Evolutionary conservation across 108 stramenopile species (phyloP).

Genomic region (Cyclostephanos tholiformis): DNA sequence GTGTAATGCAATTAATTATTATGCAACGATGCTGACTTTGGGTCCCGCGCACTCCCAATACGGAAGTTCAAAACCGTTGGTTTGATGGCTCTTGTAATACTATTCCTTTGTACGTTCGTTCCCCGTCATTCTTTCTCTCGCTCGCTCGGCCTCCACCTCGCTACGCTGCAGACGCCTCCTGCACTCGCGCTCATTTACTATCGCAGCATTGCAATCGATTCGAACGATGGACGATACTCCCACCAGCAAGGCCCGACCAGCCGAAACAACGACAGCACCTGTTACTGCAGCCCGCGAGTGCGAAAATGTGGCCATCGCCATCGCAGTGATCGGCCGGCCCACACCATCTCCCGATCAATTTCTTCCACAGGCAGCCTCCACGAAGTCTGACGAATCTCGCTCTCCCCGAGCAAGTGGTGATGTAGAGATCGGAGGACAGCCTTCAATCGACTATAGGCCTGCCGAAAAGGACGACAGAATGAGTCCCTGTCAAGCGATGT

Average conservation of each 20-base stretch:
- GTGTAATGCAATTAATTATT: too few species aligned
- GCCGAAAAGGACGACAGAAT: neutral
- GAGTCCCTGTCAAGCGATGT: neutral
- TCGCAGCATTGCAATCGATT: neutral
- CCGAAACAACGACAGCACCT: slow-evolving; percentile 1
- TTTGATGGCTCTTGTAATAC: too few species aligned
- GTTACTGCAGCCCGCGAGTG: neutral
- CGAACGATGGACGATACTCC: slow-evolving; percentile 13
- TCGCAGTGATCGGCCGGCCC: slow-evolving; percentile 15
- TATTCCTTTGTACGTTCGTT: too few species aligned
- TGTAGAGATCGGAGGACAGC: slow-evolving; percentile 5
- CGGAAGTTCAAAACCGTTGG: too few species aligned
- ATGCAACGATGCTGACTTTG: too few species aligned
- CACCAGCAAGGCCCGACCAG: slow-evolving; percentile 11
- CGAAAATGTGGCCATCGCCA: neutral
- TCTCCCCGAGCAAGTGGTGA: neutral
- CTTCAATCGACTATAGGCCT: neutral
- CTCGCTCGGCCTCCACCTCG: too few species aligned
- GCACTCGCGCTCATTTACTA: neutral
- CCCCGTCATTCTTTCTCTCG: too few species aligned
- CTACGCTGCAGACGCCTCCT: too few species aligned
- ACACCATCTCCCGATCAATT: slow-evolving; percentile 29
- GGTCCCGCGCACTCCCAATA: too few species aligned
- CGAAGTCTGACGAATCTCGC: slow-evolving; percentile 2
- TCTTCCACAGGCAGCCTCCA: neutral